Conservation (phyloP, 139 green algal genomes). For the Parachlorella kessleri region DNA sequence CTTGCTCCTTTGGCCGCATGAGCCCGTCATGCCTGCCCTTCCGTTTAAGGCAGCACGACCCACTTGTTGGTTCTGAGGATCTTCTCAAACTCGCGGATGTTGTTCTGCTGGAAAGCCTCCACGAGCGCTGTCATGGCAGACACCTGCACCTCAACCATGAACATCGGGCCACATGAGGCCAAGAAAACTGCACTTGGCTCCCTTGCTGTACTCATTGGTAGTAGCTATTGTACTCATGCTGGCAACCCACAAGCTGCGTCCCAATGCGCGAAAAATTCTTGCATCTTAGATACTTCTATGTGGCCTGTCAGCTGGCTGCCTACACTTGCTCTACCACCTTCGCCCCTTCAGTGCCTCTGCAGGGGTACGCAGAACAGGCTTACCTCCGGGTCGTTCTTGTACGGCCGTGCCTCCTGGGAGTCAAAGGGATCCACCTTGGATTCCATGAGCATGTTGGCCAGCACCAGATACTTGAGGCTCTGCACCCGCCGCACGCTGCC, state of each 20-base stretch:
- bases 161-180: too few species aligned
- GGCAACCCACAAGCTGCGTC: too few species aligned
- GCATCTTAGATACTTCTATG: too few species aligned
- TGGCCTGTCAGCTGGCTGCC: not conserved
- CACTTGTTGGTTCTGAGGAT: constrained; percentile 74
- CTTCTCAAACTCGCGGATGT: constrained; percentile 95
- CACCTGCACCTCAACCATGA: too few species aligned
- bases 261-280: too few species aligned
- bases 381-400: constrained; percentile 75
- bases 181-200: too few species aligned
- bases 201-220: too few species aligned
- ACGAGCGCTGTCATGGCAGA: constrained; percentile 97
- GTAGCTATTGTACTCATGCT: too few species aligned
- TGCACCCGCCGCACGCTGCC: constrained; percentile 71
- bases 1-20: too few species aligned
- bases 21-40: too few species aligned
- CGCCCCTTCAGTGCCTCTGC: not conserved
- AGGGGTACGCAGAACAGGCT: too few species aligned
- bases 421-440: constrained; percentile 96
- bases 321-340: not conserved
- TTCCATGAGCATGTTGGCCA: constrained; percentile 99
- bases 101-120: constrained; percentile 91
- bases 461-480: constrained; percentile 99
- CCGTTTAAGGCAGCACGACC: too few species aligned
- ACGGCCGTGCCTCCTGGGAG: constrained; percentile 90